Conservation (phyloP, 2,329 filamentous ascomycete genomes). For the Ophiostoma quercus region DNA sequence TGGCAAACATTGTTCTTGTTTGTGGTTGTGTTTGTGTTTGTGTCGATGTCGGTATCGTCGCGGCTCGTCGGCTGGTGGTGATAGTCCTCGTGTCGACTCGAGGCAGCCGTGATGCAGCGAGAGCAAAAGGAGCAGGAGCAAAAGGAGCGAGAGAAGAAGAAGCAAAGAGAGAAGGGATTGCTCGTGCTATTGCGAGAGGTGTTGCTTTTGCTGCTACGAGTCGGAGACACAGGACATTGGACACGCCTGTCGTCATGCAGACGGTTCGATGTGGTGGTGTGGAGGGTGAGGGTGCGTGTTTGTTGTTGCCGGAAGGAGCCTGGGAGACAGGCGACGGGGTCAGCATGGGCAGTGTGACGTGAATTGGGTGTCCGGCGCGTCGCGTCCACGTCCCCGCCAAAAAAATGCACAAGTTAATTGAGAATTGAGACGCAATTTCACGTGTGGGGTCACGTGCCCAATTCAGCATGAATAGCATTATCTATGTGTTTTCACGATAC, state of each 20-base stretch:
- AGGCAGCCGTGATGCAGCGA: neutral
- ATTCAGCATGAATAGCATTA: neutral
- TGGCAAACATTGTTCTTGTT: conserved; percentile 32
- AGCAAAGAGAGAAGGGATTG: conserved; percentile 9
- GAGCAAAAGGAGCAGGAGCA: neutral
- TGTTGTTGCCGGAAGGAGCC: conserved; percentile 8
- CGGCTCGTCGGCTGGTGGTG: neutral
- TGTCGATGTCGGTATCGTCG: neutral
- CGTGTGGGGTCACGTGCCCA: neutral
- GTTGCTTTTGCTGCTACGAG: conserved; percentile 25
- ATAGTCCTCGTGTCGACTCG: conserved; percentile 6
- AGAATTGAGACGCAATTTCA: neutral
- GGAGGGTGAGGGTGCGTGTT: conserved; percentile 3
- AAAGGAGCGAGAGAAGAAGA: neutral
- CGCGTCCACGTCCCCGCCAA: conserved; percentile 20
- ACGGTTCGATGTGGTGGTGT: conserved; percentile 17
- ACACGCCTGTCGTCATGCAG: conserved; percentile 30
- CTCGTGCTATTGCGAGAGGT: conserved; percentile 15
- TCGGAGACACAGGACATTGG: conserved; percentile 26
- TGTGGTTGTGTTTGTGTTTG: too few relatives aligned
- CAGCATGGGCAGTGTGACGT: conserved; percentile 5
- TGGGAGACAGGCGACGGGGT: neutral
- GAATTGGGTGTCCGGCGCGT: conserved; percentile 17
- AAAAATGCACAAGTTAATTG: neutral
- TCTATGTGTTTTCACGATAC: neutral